Conservation (phyloP, 2,329 filamentous ascomycete species). For the Cladosporium colombiae region DNA sequence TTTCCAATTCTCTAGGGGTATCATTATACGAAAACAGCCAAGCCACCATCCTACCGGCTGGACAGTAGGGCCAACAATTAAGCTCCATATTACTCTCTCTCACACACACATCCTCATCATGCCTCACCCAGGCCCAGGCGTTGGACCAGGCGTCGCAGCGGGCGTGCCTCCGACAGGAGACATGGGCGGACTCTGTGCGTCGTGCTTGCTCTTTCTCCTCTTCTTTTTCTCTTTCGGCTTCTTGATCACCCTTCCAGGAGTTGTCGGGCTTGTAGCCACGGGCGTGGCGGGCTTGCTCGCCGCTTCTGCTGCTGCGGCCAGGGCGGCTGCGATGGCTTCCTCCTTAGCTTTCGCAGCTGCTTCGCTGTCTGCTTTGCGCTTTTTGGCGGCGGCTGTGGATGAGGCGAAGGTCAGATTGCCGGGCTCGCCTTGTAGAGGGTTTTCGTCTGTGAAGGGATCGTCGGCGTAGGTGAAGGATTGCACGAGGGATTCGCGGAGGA, state of each 20-base stretch:
- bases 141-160: conserved; percentile 2
- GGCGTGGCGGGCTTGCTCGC: conserved; percentile 20
- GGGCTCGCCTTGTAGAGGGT: conserved; percentile 62
- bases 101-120: neutral
- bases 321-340: conserved; percentile 33
- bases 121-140: neutral
- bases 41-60: neutral
- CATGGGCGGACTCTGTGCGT: conserved; percentile 20
- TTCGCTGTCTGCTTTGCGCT: conserved; percentile 41
- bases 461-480: conserved; percentile 53
- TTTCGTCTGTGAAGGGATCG: conserved; percentile 63
- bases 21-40: conserved; percentile 2
- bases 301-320: conserved; percentile 27
- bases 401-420: conserved; percentile 60
- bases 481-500: conserved; percentile 43
- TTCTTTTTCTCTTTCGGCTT: conserved; percentile 24
- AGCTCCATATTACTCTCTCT: neutral
- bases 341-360: conserved; percentile 34
- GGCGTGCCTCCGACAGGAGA: conserved; percentile 12
- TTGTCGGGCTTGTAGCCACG: conserved; percentile 22
- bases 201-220: conserved; percentile 26
- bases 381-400: conserved; percentile 45
- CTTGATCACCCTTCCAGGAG: conserved; percentile 21
- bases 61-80: neutral
- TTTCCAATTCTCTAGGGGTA: conserved; percentile 8